phyloP scores from a whole-genome alignment of 2,329 filamentous ascomycete species.

The Aspergillus sp. region DNA sequence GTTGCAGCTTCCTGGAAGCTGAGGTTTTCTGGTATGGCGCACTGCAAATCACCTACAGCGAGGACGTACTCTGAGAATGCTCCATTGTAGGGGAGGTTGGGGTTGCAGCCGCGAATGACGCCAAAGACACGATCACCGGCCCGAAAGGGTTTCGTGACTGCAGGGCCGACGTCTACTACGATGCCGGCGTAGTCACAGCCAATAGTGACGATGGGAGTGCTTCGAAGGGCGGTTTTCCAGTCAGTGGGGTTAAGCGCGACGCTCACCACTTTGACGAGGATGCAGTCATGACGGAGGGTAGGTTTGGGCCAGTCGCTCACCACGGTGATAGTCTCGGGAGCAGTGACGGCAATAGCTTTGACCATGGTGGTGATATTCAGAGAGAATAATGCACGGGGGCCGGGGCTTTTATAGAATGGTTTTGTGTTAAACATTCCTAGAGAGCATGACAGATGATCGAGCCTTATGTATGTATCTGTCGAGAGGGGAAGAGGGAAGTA shows the following conservation, averaged over 20 bases:
- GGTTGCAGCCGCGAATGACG: constrained; percentile 16
- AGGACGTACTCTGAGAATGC: constrained; percentile 57
- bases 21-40: constrained; percentile 51
- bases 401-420: no score
- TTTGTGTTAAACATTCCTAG: no score
- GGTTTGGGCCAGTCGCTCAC: neutral
- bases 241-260: constrained; percentile 3
- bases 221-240: neutral
- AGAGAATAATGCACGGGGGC: no score
- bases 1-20: constrained; percentile 56
- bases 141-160: constrained; percentile 50
- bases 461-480: no score
- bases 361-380: neutral
- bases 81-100: constrained; percentile 37
- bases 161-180: constrained; percentile 42
- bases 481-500: no score
- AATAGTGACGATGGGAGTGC: neutral
- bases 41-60: constrained; percentile 52
- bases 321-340: neutral
- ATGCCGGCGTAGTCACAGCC: constrained; percentile 4
- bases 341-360: neutral
- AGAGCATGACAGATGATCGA: no score
- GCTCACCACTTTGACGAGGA: neutral
- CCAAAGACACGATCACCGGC: constrained; percentile 57
- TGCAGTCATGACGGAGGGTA: neutral